Conservation (phyloP, 257 asterid genomes). For the Prunella vulgaris region DNA sequence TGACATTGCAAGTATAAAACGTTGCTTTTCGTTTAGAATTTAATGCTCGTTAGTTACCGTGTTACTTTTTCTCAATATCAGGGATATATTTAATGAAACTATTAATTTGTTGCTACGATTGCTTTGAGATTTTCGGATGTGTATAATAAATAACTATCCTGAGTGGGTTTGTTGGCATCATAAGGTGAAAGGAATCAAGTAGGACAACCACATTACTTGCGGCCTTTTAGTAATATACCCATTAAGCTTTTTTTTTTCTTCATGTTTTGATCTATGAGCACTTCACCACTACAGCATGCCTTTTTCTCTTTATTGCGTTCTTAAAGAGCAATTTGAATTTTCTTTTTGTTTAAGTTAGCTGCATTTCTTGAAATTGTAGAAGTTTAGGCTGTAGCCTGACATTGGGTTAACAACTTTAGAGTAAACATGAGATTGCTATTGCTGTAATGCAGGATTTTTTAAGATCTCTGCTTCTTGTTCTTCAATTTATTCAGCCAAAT, state of each 20-base stretch:
- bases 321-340: background rate
- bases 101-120: background rate
- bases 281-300: background rate
- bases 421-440: background rate
- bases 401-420: background rate
- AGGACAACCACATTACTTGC: background rate
- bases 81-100: background rate
- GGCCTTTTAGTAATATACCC: background rate
- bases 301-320: background rate
- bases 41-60: background rate
- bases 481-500: background rate
- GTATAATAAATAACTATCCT: background rate
- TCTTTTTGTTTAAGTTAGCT: conserved; percentile 9
- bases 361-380: background rate
- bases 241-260: background rate
- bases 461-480: background rate
- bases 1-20: background rate
- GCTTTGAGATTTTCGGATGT: background rate
- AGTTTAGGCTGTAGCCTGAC: background rate
- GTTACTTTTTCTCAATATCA: background rate
- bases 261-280: background rate
- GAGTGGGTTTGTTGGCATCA: background rate
- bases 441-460: background rate
- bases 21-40: background rate
- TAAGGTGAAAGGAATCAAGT: background rate